Percentiles rank a stretch among this genome's conserved stretches.
Evolutionary conservation across 2,329 filamentous ascomycete species (phyloP).

Genomic region (Arthroderma uncinatum): DNA sequence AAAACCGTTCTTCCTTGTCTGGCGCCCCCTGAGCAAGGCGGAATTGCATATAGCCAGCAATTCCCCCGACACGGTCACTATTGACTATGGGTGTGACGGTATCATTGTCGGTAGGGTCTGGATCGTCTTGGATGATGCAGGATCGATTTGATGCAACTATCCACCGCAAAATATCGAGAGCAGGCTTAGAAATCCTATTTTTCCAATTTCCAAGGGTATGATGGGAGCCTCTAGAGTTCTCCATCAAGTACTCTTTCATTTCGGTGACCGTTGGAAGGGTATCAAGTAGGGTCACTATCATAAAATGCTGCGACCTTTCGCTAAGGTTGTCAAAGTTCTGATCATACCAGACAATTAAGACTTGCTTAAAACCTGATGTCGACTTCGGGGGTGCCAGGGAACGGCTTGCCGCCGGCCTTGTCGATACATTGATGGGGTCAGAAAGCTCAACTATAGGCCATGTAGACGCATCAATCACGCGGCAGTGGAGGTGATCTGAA

Average conservation of each 20-base stretch:
- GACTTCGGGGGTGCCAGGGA: neutral
- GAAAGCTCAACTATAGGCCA: slow-evolving; percentile 37
- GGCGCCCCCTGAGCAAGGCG: slow-evolving; percentile 79
- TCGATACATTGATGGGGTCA: slow-evolving; percentile 15
- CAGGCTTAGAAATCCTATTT: slow-evolving; percentile 51
- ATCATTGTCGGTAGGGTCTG: slow-evolving; percentile 9
- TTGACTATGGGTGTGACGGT: slow-evolving; percentile 10
- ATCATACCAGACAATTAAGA: slow-evolving; percentile 25
- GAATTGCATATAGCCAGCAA: slow-evolving; percentile 65
- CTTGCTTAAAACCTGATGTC: slow-evolving; percentile 6
- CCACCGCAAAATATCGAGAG: slow-evolving; percentile 65
- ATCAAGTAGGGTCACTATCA: slow-evolving; percentile 28
- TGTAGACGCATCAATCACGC: slow-evolving; percentile 36
- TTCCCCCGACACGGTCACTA: slow-evolving; percentile 49
- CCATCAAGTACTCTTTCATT: slow-evolving; percentile 38
- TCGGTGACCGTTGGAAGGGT: slow-evolving; percentile 29
- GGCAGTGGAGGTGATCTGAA: slow-evolving; percentile 35
- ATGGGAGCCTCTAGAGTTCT: slow-evolving; percentile 27
- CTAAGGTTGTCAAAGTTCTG: slow-evolving; percentile 32
- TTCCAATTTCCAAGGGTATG: slow-evolving; percentile 43
- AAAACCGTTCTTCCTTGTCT: slow-evolving; percentile 71
- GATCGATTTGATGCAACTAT: slow-evolving; percentile 83
- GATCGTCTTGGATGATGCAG: slow-evolving; percentile 66
- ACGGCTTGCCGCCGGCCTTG: neutral
- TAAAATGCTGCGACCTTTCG: slow-evolving; percentile 19